These are phyloP conservation scores for Clitocybe nebularis DNA, from an alignment of 1,284 basidiomycete species.

Conservation along the genomic window DNA sequence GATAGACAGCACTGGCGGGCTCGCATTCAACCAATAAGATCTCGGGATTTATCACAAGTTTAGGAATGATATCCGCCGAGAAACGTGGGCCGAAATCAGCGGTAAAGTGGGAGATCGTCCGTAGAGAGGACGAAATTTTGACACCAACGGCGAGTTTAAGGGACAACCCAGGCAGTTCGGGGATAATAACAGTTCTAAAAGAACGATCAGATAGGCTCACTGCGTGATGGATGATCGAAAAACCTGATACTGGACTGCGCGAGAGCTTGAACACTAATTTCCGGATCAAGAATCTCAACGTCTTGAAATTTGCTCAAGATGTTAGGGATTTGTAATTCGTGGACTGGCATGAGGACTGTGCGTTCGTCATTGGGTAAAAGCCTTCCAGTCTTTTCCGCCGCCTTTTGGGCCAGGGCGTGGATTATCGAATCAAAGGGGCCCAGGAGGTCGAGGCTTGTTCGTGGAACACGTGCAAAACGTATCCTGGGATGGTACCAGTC, in stretches of 20 bases:
- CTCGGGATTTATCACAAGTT: conserved; percentile 34
- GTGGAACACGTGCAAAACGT: conserved; percentile 38
- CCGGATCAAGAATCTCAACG: conserved; percentile 33
- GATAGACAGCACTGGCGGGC: conserved; percentile 40
- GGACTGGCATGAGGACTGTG: conserved; percentile 42
- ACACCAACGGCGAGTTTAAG: conserved; percentile 48
- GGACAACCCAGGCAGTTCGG: conserved; percentile 36
- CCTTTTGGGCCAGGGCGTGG: conserved; percentile 26
- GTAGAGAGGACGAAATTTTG: conserved; percentile 47
- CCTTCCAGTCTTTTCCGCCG: conserved; percentile 24
- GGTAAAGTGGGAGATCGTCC: conserved; percentile 53
- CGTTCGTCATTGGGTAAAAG: conserved; percentile 21
- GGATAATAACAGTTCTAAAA: conserved; percentile 39
- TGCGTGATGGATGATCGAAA: conserved; percentile 7
- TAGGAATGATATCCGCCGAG: conserved; percentile 41
- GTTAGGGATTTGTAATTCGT: conserved; percentile 45
- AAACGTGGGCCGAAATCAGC: conserved; percentile 52
- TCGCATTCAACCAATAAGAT: conserved; percentile 42
- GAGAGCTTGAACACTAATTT: conserved; percentile 34
- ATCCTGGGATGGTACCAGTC: conserved; percentile 48
- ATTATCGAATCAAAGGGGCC: conserved; percentile 39
- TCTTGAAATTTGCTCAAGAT: conserved; percentile 37
- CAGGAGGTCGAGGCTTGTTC: conserved; percentile 29
- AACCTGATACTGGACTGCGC: conserved; percentile 51
- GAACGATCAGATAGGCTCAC: not conserved